Base-by-base conservation (phyloP, 192 early-diverging fungal species). In the Coemansia sp. region DNA sequence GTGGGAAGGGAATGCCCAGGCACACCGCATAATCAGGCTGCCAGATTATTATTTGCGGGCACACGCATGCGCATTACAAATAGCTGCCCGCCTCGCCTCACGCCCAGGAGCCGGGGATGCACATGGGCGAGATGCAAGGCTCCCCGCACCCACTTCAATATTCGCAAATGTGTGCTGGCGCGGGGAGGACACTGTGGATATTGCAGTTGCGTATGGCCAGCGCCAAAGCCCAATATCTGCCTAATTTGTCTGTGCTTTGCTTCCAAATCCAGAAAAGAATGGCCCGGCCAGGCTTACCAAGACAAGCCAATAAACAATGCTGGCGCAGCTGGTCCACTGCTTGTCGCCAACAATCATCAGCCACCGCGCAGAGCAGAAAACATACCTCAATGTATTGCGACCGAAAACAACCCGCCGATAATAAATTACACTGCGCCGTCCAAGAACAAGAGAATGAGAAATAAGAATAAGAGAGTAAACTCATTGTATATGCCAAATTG, bases 271-370 rank as follows among this genome's bases (percentile, higher is more conserved):
- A 45, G 41, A 12, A 12, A 9, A 45, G 41, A 49, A 49, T 9
- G 19, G n/a, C 12, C 43, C 17, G 6, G 48, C 19, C 19, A 1
- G 48, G 48, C 48, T 49, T 15, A 49, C 48, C 15, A 49, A 49
- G 48, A 49, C 48, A 49, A 10, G 12, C 0, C 48, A 21, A 45
- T n/a, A 45, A n/a, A 45, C 41, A 45, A 45, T 45, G 41, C 41
- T 45, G 41, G 41, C 41, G 14, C 41, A n/a, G 23, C 11, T 23
- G 51, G 51, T 53, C 51, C 14, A 17, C 9, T 32, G 29, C 25
- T 35, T 55, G 53, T 55, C 24, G 25, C 15, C 9, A 14, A 29
- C 53, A 55, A 55, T 55, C 53, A 22, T 14, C 53, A 55, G 53
- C 53, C 53, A 55, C 53, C 5, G 12, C 29, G 29, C 53, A 25